Evolutionary conservation across 1,139 yeast genomes (phyloP), one percentile per base, ranked within the genome.

Genomic region (Geotrichum carabidarum): DNA sequence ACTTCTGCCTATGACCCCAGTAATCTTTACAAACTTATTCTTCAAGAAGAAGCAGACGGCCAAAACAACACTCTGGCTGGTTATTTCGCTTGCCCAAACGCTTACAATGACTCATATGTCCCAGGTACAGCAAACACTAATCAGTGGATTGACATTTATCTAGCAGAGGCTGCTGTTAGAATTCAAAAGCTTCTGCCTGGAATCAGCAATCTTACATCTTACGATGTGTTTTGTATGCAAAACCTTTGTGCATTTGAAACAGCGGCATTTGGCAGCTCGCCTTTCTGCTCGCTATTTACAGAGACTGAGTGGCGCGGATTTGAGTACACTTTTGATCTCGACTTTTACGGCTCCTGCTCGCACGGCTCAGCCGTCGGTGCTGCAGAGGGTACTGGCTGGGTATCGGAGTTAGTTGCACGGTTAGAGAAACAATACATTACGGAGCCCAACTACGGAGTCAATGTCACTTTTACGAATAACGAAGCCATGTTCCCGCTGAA

Each of bases 181-280:
- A 64, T 78, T 50, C 71, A 68, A 51, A 66, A 65, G 51, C 69
- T 70, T 35, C 71, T 80, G 50, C 78, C 80, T 0, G 80, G 75
- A 2, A 65, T 68, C 62, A 66, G 62, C 22, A 61, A 67, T 57
- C 58, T 78, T 54, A 70, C 74, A 1, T 63, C 74, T 4, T 54
- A 57, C 36, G 80, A 78, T 56, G 74, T 71, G 14, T 67, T 64
- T 53, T 68, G 67, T 32, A 59, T 77, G 61, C 80, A 78, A 63
- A 69, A 71, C 49, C 62, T 77, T 60, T 78, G 82, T 63, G 77
- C 78, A 8, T 78, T 73, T 62, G 82, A 78, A 60, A 71, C 78
- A 42, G 79, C 78, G 36, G 77, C 78, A 8, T 73, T 68, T 57
- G 81, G 80, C n/a, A 62, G 66, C 40, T 76, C 80, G 34, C 71